A percentile compares a stretch with the other conserved stretches of the same genome.
Conservation (phyloP, 169 alveolate species). For the Plasmodium ovale region DNA sequence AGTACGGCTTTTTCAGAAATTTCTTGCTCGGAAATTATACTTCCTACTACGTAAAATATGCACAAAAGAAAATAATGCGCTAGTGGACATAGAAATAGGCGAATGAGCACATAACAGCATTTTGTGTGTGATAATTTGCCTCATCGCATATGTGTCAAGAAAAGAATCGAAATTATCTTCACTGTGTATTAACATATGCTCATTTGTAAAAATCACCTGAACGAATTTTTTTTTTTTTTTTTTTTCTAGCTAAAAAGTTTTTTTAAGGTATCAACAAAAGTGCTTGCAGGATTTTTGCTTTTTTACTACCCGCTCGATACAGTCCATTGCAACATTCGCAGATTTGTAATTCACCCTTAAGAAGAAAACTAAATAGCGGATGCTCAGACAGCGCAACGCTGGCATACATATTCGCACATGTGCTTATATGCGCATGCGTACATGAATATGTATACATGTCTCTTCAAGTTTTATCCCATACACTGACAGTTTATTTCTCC, state of each 20-base stretch:
- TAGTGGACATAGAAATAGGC: background rate
- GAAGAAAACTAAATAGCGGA: background rate
- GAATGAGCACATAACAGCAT: background rate
- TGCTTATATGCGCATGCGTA: background rate
- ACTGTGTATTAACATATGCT: too few species aligned
- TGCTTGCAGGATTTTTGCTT: conserved; percentile 72
- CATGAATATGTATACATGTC: background rate
- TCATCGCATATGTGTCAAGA: too few species aligned
- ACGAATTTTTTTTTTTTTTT: conserved; percentile 9
- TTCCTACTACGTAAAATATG: conserved; percentile 58
- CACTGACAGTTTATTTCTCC: too few species aligned
- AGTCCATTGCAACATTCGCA: conserved; percentile 76
- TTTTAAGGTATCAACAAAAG: conserved; percentile 61
- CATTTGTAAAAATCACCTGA: background rate
- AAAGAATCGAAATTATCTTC: too few species aligned
- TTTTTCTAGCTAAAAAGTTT: conserved; percentile 52
- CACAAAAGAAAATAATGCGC: background rate
- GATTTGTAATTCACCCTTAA: conserved; percentile 51
- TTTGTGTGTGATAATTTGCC: too few species aligned
- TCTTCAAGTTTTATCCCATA: background rate
- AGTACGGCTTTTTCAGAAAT: conserved; percentile 73
- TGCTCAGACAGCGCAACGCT: background rate
- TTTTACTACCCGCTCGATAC: conserved; percentile 76
- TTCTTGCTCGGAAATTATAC: conserved; percentile 54
- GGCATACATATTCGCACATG: background rate